Conservation (phyloP, 345 rosid species). For the Kernera saxatilis region DNA sequence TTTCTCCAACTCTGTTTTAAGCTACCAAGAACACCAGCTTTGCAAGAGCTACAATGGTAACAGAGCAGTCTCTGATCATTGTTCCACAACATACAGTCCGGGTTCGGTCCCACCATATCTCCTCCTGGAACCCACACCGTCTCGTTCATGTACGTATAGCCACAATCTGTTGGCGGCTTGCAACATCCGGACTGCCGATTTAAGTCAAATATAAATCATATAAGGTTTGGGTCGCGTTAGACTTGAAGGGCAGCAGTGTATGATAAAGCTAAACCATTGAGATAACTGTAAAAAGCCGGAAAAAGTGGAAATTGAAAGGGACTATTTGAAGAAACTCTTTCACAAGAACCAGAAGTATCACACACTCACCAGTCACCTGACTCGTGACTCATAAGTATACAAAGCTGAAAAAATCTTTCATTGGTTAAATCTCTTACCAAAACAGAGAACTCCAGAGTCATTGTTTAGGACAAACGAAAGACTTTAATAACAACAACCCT, state of each 20-base stretch:
- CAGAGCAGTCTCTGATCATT: conserved; percentile 67
- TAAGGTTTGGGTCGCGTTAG: neutral
- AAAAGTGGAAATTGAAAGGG: neutral
- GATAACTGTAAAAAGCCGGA: neutral
- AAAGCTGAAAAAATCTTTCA: neutral
- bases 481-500: neutral
- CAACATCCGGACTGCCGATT: conserved; percentile 81
- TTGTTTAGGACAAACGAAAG: neutral
- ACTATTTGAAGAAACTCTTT: neutral
- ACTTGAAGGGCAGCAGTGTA: neutral
- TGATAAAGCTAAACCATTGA: neutral
- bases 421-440: neutral
- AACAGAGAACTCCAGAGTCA: neutral
- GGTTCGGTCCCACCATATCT: conserved; percentile 30
- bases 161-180: conserved; percentile 88
- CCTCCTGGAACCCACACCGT: conserved; percentile 51
- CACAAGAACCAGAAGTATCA: neutral
- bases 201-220: neutral
- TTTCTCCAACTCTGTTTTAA: conserved; percentile 92
- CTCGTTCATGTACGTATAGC: conserved; percentile 64
- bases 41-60: conserved; percentile 80
- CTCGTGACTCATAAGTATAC: neutral
- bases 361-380: neutral
- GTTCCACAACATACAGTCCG: conserved; percentile 67
- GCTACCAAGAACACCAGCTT: conserved; percentile 88